Percentiles rank a stretch among this genome's conserved stretches.
Conservation (phyloP, 2,329 filamentous ascomycete genomes). For the Blastomyces percursus region DNA sequence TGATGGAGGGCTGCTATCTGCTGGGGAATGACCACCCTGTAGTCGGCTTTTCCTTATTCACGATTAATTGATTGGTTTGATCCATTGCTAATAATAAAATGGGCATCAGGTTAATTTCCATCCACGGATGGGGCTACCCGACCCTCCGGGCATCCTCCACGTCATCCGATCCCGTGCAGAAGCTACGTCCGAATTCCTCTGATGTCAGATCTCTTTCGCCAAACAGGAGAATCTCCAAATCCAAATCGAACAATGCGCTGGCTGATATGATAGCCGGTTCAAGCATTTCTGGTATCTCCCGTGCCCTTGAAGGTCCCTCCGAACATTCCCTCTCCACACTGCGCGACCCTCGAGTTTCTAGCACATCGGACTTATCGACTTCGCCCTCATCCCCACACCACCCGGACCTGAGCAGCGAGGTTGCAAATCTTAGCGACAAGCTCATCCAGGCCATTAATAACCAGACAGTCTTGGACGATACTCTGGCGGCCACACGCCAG, state of each 20-base stretch:
- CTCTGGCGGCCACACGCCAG: conserved; percentile 66
- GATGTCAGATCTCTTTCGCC: conserved; percentile 26
- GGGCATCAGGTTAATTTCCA: conserved; percentile 11
- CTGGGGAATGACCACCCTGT: not conserved
- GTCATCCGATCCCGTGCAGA: conserved; percentile 9
- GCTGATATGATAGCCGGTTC: conserved; percentile 25
- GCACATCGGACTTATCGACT: conserved; percentile 27
- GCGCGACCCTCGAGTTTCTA: conserved; percentile 33
- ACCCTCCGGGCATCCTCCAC: conserved; percentile 5
- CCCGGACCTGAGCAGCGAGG: conserved; percentile 59
- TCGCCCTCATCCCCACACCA: conserved; percentile 34
- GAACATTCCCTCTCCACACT: conserved; percentile 38
- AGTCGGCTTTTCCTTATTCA: not conserved
- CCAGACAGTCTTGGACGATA: conserved; percentile 85
- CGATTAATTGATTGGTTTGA: not conserved
- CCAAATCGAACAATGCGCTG: conserved; percentile 36
- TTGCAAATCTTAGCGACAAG: conserved; percentile 85
- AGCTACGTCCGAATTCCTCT: conserved; percentile 19
- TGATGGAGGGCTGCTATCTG: not conserved
- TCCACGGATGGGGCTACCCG: conserved; percentile 11
- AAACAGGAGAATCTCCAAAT: conserved; percentile 32
- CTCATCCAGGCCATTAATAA: conserved; percentile 96
- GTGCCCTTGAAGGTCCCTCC: conserved; percentile 23
- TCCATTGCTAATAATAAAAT: not conserved
- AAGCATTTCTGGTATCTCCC: conserved; percentile 16